Percentiles rank a stretch among this genome's conserved stretches.
phyloP scores from a whole-genome alignment of 2,329 filamentous ascomycete genomes.

The Aspergillus sp. region DNA sequence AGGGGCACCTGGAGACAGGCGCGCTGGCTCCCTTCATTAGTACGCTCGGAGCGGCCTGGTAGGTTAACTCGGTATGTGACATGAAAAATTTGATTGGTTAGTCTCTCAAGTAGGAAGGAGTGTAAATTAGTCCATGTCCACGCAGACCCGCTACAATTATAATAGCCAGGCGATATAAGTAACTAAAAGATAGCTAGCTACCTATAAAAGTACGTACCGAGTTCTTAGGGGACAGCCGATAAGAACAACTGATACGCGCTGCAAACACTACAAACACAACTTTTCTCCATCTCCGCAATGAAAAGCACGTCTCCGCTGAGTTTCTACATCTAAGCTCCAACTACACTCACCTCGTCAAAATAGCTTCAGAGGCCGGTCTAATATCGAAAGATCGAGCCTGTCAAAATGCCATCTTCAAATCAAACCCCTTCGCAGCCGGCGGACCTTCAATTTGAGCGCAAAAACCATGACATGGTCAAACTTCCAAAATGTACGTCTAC shows the following conservation, averaged over 20 bases:
- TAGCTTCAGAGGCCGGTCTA: background rate
- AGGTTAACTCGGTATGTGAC: no score
- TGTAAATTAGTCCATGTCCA: no score
- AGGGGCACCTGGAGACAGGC: no score
- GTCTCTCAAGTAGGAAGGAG: no score
- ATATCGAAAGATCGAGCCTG: background rate
- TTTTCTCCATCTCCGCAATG: background rate
- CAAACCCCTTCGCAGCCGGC: background rate
- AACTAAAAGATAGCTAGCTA: no score
- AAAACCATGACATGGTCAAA: slow-evolving; percentile 37
- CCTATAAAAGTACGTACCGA: no score
- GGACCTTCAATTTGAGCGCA: slow-evolving; percentile 38
- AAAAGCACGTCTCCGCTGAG: background rate
- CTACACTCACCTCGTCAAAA: background rate
- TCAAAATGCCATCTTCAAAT: background rate
- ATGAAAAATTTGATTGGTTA: no score
- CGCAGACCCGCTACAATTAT: no score
- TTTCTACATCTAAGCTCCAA: background rate
- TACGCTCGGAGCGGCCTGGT: no score
- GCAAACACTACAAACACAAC: slow-evolving; percentile 8
- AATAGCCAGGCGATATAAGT: no score
- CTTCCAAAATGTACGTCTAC: slow-evolving; percentile 35
- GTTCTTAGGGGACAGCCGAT: background rate
- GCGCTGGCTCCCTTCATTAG: no score
- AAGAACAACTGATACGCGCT: background rate